Evolutionary conservation across 2,329 filamentous ascomycete genomes (phyloP).

Genomic region (Beauveria medogensis): DNA sequence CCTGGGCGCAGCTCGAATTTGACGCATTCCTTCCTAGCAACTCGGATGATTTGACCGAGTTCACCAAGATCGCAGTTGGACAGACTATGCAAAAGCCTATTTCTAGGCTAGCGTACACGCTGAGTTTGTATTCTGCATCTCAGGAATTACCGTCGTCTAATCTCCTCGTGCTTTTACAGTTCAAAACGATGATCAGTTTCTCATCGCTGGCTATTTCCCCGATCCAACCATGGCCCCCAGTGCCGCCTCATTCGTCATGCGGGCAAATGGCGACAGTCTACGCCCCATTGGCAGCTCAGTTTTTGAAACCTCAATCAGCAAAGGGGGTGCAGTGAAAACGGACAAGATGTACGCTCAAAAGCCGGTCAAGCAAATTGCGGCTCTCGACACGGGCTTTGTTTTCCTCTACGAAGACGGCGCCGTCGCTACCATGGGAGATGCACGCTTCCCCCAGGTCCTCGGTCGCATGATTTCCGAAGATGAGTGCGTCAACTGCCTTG

Average conservation of each 20-base stretch:
- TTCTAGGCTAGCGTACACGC: slow-evolving; percentile 35
- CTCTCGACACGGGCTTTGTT: slow-evolving; percentile 43
- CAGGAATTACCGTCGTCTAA: not conserved
- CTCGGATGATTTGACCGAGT: slow-evolving; percentile 35
- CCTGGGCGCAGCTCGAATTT: slow-evolving; percentile 47
- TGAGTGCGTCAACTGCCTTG: slow-evolving; percentile 21
- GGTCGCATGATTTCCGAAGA: slow-evolving; percentile 38
- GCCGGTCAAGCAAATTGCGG: slow-evolving; percentile 31
- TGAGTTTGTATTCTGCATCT: slow-evolving; percentile 30
- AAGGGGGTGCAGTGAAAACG: too few relatives aligned
- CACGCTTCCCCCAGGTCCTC: slow-evolving; percentile 48
- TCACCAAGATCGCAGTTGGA: slow-evolving; percentile 34
- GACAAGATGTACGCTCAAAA: too few relatives aligned
- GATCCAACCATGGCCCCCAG: not conserved
- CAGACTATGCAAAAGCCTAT: slow-evolving; percentile 26
- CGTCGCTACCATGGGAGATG: slow-evolving; percentile 49
- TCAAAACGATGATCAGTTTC: slow-evolving; percentile 14
- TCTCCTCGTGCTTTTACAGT: slow-evolving; percentile 13
- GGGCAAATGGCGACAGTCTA: not conserved
- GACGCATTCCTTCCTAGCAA: slow-evolving; percentile 6
- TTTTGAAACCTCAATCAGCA: too few relatives aligned
- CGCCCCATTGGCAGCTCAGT: not conserved
- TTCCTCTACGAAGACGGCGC: slow-evolving; percentile 35
- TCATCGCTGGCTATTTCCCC: slow-evolving; percentile 14
- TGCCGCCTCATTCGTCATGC: not conserved